Conservation (phyloP, 345 rosid genomes). For the Corchorus capsularis region DNA sequence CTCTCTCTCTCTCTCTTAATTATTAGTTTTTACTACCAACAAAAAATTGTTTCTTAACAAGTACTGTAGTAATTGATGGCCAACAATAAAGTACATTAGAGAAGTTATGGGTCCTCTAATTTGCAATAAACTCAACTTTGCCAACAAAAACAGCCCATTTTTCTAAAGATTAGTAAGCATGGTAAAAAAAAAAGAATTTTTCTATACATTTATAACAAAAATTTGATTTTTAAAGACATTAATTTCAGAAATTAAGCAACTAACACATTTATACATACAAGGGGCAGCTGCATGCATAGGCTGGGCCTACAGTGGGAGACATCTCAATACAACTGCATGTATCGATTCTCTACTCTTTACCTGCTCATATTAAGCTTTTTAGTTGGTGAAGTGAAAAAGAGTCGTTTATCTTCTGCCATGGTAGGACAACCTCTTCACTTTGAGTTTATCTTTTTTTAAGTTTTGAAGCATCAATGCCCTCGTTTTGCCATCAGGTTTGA, state of each 20-base stretch:
- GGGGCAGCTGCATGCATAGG: not conserved
- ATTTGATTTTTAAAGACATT: not conserved
- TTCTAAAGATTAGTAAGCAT: not conserved
- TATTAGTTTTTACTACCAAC: too few relatives aligned
- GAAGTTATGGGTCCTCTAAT: too few relatives aligned
- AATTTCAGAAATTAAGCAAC: not conserved
- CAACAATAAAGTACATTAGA: too few relatives aligned
- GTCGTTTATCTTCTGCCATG: not conserved
- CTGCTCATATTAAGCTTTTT: not conserved
- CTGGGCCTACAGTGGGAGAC: not conserved
- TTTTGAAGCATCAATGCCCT: slow-evolving; percentile 75
- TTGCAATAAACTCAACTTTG: not conserved
- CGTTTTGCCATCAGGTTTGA: slow-evolving; percentile 73
- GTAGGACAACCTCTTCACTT: not conserved
- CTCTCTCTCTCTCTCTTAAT: too few relatives aligned
- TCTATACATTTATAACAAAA: not conserved
- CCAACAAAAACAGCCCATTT: not conserved
- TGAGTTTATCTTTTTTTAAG: slow-evolving; percentile 35
- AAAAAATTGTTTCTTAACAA: too few relatives aligned
- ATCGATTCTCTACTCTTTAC: not conserved
- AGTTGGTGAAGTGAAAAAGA: not conserved
- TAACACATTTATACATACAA: not conserved
- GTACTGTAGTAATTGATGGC: too few relatives aligned
- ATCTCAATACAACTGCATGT: not conserved
- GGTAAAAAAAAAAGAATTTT: not conserved